Conservation (phyloP, 2,329 filamentous ascomycete species). For the Coleophoma crateriformis region DNA sequence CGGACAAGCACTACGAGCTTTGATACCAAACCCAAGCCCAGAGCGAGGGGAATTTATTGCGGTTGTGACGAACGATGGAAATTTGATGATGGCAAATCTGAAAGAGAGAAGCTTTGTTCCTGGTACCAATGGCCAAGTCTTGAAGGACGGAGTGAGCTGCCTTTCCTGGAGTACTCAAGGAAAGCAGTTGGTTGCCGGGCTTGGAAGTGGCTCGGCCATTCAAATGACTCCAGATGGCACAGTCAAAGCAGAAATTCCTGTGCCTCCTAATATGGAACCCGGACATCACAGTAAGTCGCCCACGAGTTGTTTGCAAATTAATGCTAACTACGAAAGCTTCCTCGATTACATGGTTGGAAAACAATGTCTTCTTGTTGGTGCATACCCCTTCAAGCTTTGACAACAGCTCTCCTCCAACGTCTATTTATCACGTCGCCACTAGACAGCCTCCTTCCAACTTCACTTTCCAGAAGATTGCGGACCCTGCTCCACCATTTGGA, state of each 20-base stretch:
- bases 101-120: conserved; percentile 55
- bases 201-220: conserved; percentile 71
- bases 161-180: conserved; percentile 89
- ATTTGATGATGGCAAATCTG: conserved; percentile 79
- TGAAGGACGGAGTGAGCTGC: conserved; percentile 74
- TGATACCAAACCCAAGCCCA: conserved; percentile 75
- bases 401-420: conserved; percentile 47
- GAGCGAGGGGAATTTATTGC: conserved; percentile 73
- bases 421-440: conserved; percentile 75
- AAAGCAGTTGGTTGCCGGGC: conserved; percentile 85
- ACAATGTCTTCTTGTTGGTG: conserved; percentile 74
- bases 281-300: conserved; percentile 59
- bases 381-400: conserved; percentile 63
- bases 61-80: conserved; percentile 73
- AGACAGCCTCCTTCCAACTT: conserved; percentile 56
- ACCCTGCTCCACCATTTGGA: conserved; percentile 70
- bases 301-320: background rate
- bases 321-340: conserved; percentile 51
- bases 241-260: conserved; percentile 72
- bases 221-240: conserved; percentile 82
- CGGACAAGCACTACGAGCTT: conserved; percentile 63
- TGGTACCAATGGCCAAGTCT: conserved; percentile 54
- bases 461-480: conserved; percentile 67
- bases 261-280: conserved; percentile 59
- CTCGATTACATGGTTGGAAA: conserved; percentile 82